Evolutionary conservation across 2,329 filamentous ascomycete genomes (phyloP).

Genomic region (Diplodia scrobiculata): DNA sequence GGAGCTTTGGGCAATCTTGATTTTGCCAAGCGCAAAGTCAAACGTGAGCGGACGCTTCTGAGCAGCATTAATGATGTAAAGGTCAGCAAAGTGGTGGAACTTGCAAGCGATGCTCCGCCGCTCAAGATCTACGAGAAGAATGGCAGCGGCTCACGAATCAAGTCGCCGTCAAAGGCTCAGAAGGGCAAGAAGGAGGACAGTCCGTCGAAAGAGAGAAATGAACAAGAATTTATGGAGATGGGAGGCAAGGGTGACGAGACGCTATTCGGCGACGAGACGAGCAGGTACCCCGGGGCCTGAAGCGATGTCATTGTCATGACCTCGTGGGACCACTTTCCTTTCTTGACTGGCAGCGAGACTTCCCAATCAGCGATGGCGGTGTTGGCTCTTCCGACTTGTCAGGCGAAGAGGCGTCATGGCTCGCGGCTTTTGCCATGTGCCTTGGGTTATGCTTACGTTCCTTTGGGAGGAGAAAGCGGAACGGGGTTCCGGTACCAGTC

Average conservation of each 20-base stretch:
- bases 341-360: conserved; percentile 2
- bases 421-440: conserved; percentile 1
- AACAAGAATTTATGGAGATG: conserved; percentile 78
- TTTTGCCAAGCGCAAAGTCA: conserved; percentile 77
- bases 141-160: conserved; percentile 22
- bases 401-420: conserved; percentile 7
- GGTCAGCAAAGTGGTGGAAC: conserved; percentile 61
- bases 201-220: conserved; percentile 67
- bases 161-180: conserved; percentile 15
- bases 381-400: background rate
- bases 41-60: conserved; percentile 82
- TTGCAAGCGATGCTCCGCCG: conserved; percentile 53
- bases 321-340: conserved; percentile 9
- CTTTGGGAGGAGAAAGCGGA: background rate
- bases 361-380: background rate
- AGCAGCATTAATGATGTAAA: conserved; percentile 77
- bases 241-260: conserved; percentile 83
- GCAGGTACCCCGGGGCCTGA: conserved; percentile 20
- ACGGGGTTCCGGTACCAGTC: background rate
- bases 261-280: conserved; percentile 67
- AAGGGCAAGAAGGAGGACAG: conserved; percentile 57
- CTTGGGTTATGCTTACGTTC: background rate
- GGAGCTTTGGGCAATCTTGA: conserved; percentile 81
- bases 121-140: conserved; percentile 49
- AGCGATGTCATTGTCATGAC: conserved; percentile 4